Base-by-base conservation (phyloP, 139 green algal species). In the Edaphochlamys debaryana region DNA sequence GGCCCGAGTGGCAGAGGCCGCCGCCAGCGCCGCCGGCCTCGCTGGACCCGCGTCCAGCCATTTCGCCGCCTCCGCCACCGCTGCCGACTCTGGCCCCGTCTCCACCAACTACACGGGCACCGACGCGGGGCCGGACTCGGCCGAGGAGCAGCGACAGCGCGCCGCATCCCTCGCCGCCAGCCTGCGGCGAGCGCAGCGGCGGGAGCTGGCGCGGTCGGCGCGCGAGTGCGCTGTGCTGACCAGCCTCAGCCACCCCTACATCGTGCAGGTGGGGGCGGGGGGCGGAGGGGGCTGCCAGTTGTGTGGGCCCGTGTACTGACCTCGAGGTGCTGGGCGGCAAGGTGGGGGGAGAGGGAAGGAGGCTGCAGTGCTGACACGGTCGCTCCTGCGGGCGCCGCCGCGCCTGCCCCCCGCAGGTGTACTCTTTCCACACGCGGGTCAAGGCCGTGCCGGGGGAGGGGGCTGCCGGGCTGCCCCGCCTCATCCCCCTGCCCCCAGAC, bases 391-490 rank as follows among this genome's bases (percentile, higher is more conserved):
- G n/a, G 15, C 3, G 40, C n/a, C 30, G 20, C 32, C 50, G 19
- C 4, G 4, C 45, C n/a, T 66, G 5, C 48, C 25, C n/a, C 32
- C 9, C 34, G 19, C 32, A 79, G 71, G 71, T 79, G 32, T 79
- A 79, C 37, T 79, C 71, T 5, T 79, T 48, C 71, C 71, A 79
- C 71, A 79, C 71, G 19, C 50, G 71, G 32, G 71, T 79, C 34
- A 32, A 45, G 32, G 71, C 67, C 20, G 20, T 79, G 41, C 71
- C 50, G n/a, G n/a, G n/a, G 3, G 70, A n/a, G n/a, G n/a, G n/a
- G n/a, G n/a, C n/a, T n/a, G n/a, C n/a, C n/a, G n/a, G n/a, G n/a
- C n/a, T n/a, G n/a, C n/a, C n/a, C n/a, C n/a, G n/a, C n/a, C n/a
- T n/a, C n/a, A n/a, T n/a, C n/a, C n/a, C n/a, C n/a, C n/a, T n/a